Evolutionary conservation across 352 stramenopile species (phyloP), one percentile per base, ranked within the genome.

Genomic region (Thraustotheca clavata): DNA sequence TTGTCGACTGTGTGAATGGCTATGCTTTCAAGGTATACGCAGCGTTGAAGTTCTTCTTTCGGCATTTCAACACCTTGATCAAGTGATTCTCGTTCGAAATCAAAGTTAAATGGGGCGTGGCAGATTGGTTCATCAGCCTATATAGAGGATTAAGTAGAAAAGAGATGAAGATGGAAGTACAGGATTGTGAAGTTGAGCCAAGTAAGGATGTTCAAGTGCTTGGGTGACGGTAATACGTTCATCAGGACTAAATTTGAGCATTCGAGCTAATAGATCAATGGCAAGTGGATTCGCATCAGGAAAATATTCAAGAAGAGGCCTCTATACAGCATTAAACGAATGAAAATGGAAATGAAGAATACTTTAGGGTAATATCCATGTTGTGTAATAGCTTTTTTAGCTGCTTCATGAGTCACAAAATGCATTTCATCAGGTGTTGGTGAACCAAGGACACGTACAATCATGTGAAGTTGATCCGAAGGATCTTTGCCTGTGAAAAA

Each of bases 361-460:
- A 91, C 82, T 76, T 91, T 91, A 31, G 83, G 80, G 59, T 90
- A 92, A 46, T 84, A 92, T 12, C 83, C 83, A 55, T 92, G 80
- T 70, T 92, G 83, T 34, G 88, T 63, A 54, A 92, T 89, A 20
- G 83, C 83, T 61, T 86, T 87, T 68, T 86, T 89, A 29, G 83
- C 83, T 9, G 83, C 83, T 73, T 92, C 89, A 49, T 96, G 97
- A 24, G 95, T 97, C 14, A 99, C 94, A 71, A 99, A 99, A 55
- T 88, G 87, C 71, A 99, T 91, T 60, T 99, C 96, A 61, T 93
- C 75, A 57, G 98, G 87, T 0, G 79, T 86, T 8, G 97, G 92
- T 32, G 96, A 98, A 1, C 97, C 97, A 47, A 99, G 76, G 61
- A 90, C 80, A 35, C 80, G 79, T 49, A 91, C 83, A 60, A 94